Evolutionary conservation across 148 eudicot species (phyloP), one percentile per base, ranked within the genome.

Genomic region (Euryodendron excelsum): DNA sequence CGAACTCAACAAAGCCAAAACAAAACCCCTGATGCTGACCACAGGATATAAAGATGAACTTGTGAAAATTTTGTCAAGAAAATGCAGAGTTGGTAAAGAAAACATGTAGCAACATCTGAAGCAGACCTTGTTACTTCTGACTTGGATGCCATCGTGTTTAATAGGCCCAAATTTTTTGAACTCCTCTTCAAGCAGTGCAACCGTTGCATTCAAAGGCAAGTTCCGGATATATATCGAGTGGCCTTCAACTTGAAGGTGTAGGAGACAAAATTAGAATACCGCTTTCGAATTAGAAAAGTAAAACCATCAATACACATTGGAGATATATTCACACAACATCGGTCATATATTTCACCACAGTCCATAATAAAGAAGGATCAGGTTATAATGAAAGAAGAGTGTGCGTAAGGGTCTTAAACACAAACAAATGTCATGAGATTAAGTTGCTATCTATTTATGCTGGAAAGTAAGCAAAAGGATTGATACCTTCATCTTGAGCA

Each of bases 1-100:
- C 90, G 76, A 88, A 93, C 80, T 93, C 94, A 23, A 93, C 93
- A 80, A 93, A 93, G 52, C 97, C 97, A 80, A 86, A 93, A 85
- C 93, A 88, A 70, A 84, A 89, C 74, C 94, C 94, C 73, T 88
- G 93, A 83, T 88, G 89, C 88, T 81, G 78, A 67, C 79, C 47
- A 78, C 28, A 82, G 30, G 55, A 59, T 31, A 61, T 7, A 65
- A 59, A 75, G 64, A 65, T 25, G 41, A 72, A 70, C 17, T 12
- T 27, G 53, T 63, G 53, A 50, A 52, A 15, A 59, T 27, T 8
- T 2, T 36, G 2, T 48, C 10, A 2, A 11, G 37, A 62, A 13
- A 67, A 68, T 64, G 70, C 28, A 20, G 50, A 62, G 58, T 14
- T 14, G 37, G 61, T 72, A 47, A 65, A 74, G 28, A 58, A 52